Base-by-base conservation (phyloP, 2,329 filamentous ascomycete species). In the Trichoderma sp. region DNA sequence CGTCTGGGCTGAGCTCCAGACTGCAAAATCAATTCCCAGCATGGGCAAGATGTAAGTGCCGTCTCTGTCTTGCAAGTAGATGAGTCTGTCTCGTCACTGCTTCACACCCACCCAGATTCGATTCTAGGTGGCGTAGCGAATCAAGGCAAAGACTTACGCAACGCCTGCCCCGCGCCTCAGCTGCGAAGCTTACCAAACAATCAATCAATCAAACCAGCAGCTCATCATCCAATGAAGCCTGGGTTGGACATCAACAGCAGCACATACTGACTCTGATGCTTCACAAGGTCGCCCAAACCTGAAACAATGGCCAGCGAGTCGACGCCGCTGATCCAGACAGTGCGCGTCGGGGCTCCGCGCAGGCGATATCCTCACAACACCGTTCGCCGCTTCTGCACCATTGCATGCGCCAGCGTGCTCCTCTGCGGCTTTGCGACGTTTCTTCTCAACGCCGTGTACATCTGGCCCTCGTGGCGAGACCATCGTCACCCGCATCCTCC, bases 311-410 rank as follows among this genome's bases (percentile, higher is more conserved):
- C 77, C 66, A 73, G 70, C 77, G 90, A 93, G 81, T 83, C 82
- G 68, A 91, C 89, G 61, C 90, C 91, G 69, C 84, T 93, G 73
- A 85, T 93, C 71, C 84, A 88, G 74, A 89, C 86, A 63, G 86
- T 92, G 69, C 84, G 76, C 21, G 82, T 90, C 73, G 83, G 83
- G 69, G 78, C 85, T 71, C 81, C 82, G 70, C 82, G 82, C 74
- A 82, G 79, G 71, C 83, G 88, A 73, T 89, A 89, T 74, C 82
- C 82, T 55, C 88, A 91, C 73, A 83, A 86, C 72, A 85, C 84
- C 32, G 77, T 89, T 56, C 88, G 90, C 61, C 87, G 89, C 69
- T 87, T 91, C 77, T 92, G 89, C 76, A 90, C 88, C 52, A 82
- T 91, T 68, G 83, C 86, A 26, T 81, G 87, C 59, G 79, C 85